Conservation (phyloP, 2,329 filamentous ascomycete genomes). For the Scorias spongiosa region DNA sequence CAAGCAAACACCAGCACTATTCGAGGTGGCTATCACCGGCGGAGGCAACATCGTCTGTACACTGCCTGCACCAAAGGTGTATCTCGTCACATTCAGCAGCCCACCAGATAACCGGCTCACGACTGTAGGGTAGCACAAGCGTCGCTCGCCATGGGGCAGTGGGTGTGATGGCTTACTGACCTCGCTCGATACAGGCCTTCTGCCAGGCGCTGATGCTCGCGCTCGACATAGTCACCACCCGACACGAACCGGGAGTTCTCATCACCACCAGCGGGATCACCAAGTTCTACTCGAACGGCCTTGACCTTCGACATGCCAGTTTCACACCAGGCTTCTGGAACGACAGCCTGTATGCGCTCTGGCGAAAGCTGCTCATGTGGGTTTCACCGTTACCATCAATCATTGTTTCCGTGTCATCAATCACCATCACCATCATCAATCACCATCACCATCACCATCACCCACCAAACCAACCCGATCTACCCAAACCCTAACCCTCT, state of each 20-base stretch:
- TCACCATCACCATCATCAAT: too few relatives aligned
- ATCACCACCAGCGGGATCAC: conserved; percentile 59
- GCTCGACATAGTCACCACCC: conserved; percentile 59
- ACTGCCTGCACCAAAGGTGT: conserved; percentile 44
- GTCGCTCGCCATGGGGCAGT: neutral
- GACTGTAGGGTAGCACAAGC: conserved; percentile 22
- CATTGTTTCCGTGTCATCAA: too few relatives aligned
- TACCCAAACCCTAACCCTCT: neutral
- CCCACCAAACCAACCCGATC: too few relatives aligned
- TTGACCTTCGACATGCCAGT: conserved; percentile 58
- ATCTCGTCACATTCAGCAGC: conserved; percentile 56
- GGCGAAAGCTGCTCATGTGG: conserved; percentile 46
- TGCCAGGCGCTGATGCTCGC: conserved; percentile 52
- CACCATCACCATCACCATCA: too few relatives aligned
- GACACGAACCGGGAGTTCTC: conserved; percentile 54
- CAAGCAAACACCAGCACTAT: conserved; percentile 6
- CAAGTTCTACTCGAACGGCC: conserved; percentile 73
- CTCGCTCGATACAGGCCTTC: conserved; percentile 28
- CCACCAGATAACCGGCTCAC: conserved; percentile 65
- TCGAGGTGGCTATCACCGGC: conserved; percentile 15
- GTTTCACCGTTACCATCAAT: neutral
- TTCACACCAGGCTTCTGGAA: conserved; percentile 44
- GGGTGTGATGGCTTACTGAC: neutral
- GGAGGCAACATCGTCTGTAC: conserved; percentile 44
- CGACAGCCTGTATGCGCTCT: conserved; percentile 47